These are phyloP conservation scores for Cenchrus fungigraminus DNA, from an alignment of 176 grass and related monocot genomes.

Conservation along the genomic window DNA sequence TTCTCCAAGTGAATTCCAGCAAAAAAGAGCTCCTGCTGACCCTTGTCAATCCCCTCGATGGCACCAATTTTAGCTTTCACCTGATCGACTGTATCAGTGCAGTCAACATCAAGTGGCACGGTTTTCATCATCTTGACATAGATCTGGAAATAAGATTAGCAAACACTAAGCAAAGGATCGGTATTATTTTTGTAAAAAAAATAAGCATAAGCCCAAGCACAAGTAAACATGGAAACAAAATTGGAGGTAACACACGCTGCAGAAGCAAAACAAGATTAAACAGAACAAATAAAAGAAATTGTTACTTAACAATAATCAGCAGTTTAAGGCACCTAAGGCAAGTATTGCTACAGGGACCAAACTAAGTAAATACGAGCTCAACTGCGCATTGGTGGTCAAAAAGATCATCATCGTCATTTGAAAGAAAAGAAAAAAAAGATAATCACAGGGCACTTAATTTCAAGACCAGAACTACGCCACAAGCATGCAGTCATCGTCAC, in stretches of 20 bases:
- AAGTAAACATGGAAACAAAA: background rate
- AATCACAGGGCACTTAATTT: too few relatives aligned
- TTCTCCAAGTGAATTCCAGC: background rate
- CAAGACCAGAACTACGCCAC: background rate
- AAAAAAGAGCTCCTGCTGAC: slow-evolving; percentile 3
- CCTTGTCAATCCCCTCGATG: slow-evolving; percentile 37
- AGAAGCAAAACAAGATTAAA: too few relatives aligned
- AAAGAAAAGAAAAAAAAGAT: too few relatives aligned
- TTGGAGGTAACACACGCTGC: too few relatives aligned
- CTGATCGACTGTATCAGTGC: slow-evolving; percentile 38
- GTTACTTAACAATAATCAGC: too few relatives aligned
- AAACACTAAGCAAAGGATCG: background rate
- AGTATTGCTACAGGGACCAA: background rate
- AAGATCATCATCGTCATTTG: too few relatives aligned
- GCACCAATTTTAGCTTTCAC: slow-evolving; percentile 43
- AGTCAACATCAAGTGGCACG: slow-evolving; percentile 32
- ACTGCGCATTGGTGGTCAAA: background rate
- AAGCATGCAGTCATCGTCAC: background rate
- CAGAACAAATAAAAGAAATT: too few relatives aligned
- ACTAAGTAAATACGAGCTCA: background rate
- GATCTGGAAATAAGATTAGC: slow-evolving; percentile 24
- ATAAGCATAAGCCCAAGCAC: background rate
- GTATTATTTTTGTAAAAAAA: background rate
- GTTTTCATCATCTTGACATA: slow-evolving; percentile 51
- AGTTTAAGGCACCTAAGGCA: too few relatives aligned